Conservation (phyloP, 2,329 filamentous ascomycete species). For the Fusarium sp. region DNA sequence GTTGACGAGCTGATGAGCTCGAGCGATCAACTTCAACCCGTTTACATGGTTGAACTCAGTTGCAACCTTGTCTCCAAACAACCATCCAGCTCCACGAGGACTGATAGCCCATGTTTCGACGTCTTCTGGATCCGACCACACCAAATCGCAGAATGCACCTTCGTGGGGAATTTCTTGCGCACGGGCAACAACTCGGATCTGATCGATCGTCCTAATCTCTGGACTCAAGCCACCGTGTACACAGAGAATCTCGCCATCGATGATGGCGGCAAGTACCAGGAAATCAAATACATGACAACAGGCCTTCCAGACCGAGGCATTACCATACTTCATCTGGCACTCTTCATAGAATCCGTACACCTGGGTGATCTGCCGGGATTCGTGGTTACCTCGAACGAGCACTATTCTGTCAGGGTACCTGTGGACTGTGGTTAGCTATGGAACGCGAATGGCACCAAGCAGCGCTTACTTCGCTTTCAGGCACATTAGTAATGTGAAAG, state of each 20-base stretch:
- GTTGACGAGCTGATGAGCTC: constrained; percentile 98
- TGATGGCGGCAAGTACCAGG: constrained; percentile 94
- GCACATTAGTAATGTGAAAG: constrained; percentile 96
- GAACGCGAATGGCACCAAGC: neutral
- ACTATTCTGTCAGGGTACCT: constrained; percentile 97
- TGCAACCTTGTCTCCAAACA: constrained; percentile 97
- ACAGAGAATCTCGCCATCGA: constrained; percentile 98
- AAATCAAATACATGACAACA: constrained; percentile 99
- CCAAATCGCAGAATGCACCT: constrained; percentile 96
- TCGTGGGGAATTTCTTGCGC: constrained; percentile 99
- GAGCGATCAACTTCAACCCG: constrained; percentile 92
- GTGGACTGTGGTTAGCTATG: constrained; percentile 38
- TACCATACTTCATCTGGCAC: constrained; percentile 97
- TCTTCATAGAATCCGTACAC: constrained; percentile 99
- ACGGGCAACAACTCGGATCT: constrained; percentile 98
- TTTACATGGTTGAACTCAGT: constrained; percentile 98
- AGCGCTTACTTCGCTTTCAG: constrained; percentile 76
- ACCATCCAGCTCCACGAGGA: constrained; percentile 95
- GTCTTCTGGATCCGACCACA: constrained; percentile 98
- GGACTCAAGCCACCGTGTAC: constrained; percentile 93
- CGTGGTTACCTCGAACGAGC: constrained; percentile 96
- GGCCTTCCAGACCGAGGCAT: constrained; percentile 99
- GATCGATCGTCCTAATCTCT: constrained; percentile 96
- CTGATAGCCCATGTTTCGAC: constrained; percentile 96
- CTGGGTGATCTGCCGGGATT: constrained; percentile 96